phyloP scores from a whole-genome alignment of 73 alveolate genomes.

The Paramecium octaurelia region DNA sequence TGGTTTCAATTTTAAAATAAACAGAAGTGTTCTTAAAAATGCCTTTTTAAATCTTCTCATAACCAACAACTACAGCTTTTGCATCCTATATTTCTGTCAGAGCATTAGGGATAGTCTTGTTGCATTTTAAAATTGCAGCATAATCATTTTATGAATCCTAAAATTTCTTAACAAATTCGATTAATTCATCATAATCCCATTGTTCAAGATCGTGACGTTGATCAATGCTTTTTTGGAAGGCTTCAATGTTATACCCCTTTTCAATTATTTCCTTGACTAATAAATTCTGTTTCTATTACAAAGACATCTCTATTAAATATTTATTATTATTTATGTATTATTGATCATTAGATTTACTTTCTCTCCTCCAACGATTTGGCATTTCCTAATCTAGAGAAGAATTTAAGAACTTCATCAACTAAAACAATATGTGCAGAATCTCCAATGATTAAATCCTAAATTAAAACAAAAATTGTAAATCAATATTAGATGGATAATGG shows the following conservation, averaged over 20 bases:
- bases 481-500: conserved; percentile 83
- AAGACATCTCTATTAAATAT: background rate
- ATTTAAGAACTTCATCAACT: conserved; percentile 85
- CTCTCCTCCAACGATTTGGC: conserved; percentile 60
- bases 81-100: background rate
- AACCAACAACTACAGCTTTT: background rate
- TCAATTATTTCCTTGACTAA: background rate
- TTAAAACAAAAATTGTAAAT: background rate
- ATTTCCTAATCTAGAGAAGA: conserved; percentile 76
- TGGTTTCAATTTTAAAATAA: conserved; percentile 12
- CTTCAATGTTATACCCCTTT: background rate
- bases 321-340: background rate
- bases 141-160: background rate
- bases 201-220: background rate
- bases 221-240: background rate
- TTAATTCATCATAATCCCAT: background rate
- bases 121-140: background rate
- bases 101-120: background rate
- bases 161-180: background rate
- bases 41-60: background rate
- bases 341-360: conserved; percentile 18
- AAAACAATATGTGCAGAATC: conserved; percentile 88
- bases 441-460: conserved; percentile 71
- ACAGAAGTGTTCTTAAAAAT: background rate
- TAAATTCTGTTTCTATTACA: background rate